Conservation (phyloP, 192 early-diverging fungal genomes). For the Bifiguratus adelaidae region DNA sequence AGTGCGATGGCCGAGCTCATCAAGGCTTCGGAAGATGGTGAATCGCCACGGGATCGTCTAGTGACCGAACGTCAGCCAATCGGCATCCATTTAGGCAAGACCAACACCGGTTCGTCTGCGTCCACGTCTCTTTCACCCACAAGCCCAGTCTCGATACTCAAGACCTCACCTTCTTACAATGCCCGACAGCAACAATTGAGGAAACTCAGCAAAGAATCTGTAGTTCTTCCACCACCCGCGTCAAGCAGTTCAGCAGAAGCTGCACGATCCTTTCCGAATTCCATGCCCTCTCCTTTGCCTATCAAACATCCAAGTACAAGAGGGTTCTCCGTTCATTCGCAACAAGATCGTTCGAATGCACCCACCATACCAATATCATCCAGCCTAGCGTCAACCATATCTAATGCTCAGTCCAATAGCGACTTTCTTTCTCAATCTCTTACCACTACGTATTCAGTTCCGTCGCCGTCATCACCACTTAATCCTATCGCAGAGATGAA, state of each 20-base stretch:
- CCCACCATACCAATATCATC: not conserved
- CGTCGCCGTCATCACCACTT: not conserved
- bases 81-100: not conserved
- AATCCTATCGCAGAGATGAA: not conserved
- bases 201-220: not conserved
- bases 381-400: not conserved
- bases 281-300: too few relatives aligned
- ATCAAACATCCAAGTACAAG: too few relatives aligned
- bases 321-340: too few relatives aligned
- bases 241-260: too few relatives aligned
- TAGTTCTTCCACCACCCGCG: not conserved
- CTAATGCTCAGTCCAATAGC: not conserved
- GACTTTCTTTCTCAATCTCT: not conserved
- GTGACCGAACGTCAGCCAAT: not conserved
- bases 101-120: not conserved
- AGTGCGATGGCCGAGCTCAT: slow-evolving; percentile 50
- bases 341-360: not conserved
- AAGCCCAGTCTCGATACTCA: not conserved
- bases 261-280: too few relatives aligned
- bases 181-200: not conserved
- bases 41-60: not conserved
- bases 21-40: slow-evolving; percentile 2
- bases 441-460: not conserved
- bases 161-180: not conserved
- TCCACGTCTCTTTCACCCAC: not conserved